Conservation (phyloP, 805 yeast genomes). For the Metschnikowia sp. region DNA sequence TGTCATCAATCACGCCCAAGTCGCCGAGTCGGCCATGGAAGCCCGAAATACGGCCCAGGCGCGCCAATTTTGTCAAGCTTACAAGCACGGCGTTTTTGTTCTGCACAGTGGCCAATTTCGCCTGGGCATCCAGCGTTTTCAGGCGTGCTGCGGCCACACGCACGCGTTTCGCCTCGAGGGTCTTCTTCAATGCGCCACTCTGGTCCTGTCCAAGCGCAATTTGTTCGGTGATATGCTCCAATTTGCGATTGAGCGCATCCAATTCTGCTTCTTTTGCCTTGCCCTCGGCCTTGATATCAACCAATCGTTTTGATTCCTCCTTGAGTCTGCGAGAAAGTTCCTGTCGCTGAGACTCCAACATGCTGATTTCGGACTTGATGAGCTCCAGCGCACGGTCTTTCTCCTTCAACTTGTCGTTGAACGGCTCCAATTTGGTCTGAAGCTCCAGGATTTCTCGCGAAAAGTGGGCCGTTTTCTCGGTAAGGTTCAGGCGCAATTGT, state of each 20-base stretch:
- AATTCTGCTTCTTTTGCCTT: conserved; percentile 47
- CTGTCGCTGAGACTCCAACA: conserved; percentile 47
- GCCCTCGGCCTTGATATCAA: conserved; percentile 46
- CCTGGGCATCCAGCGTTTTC: conserved; percentile 62
- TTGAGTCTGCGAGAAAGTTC: conserved; percentile 45
- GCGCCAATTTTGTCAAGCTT: conserved; percentile 64
- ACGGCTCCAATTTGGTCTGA: conserved; percentile 75
- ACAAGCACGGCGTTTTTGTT: conserved; percentile 72
- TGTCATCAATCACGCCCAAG: conserved; percentile 83
- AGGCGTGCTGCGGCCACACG: conserved; percentile 56
- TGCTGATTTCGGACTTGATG: conserved; percentile 61
- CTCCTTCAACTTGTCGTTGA: conserved; percentile 65
- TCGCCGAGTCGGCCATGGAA: conserved; percentile 91
- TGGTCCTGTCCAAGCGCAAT: conserved; percentile 57
- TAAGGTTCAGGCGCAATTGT: conserved; percentile 59
- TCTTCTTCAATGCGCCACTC: conserved; percentile 44
- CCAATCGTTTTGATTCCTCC: conserved; percentile 42
- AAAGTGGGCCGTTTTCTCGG: conserved; percentile 69
- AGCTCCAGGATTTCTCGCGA: conserved; percentile 60
- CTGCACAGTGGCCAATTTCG: conserved; percentile 52
- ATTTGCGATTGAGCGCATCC: conserved; percentile 45
- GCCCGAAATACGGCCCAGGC: conserved; percentile 80
- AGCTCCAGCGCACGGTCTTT: conserved; percentile 63
- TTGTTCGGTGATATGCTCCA: conserved; percentile 49
- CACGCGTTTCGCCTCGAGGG: conserved; percentile 52